A percentile compares a stretch with the other conserved stretches of the same genome.
phyloP scores from a whole-genome alignment of 31 red algal species.

The Bonnemaisonia californica region DNA sequence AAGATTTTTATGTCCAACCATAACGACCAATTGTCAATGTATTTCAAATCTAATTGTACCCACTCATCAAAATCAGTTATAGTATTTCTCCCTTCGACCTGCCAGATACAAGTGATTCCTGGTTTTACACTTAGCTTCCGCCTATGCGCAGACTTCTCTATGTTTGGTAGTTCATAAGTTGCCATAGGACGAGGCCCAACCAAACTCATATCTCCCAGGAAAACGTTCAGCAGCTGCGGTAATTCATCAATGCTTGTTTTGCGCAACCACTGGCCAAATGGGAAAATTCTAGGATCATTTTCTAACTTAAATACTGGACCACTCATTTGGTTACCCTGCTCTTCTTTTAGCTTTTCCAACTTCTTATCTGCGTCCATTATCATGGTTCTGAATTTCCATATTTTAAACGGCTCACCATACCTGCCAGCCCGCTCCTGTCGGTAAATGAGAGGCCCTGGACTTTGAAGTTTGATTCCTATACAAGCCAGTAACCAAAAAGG shows the following conservation, averaged over 20 bases:
- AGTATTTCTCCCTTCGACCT: constrained; percentile 10
- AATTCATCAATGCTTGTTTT: constrained; percentile 20
- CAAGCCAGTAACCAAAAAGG: constrained; percentile 19
- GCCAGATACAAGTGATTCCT: constrained; percentile 32
- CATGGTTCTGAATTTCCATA: constrained; percentile 31
- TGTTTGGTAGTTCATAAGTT: constrained; percentile 8
- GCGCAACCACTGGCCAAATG: background rate
- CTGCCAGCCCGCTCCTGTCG: background rate
- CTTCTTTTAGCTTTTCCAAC: constrained; percentile 8
- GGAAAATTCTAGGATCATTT: constrained; percentile 16
- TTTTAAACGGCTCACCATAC: constrained; percentile 30
- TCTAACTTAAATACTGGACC: constrained; percentile 36
- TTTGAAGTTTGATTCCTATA: background rate
- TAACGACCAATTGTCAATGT: constrained; percentile 32
- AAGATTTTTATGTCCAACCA: constrained; percentile 24
- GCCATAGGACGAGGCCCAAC: constrained; percentile 19
- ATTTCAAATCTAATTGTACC: constrained; percentile 21
- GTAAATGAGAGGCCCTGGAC: constrained; percentile 17
- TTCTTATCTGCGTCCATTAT: background rate
- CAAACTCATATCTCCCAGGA: constrained; percentile 33
- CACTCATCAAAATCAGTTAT: constrained; percentile 35
- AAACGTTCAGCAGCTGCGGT: constrained; percentile 22
- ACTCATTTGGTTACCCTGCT: constrained; percentile 26
- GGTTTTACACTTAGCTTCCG: constrained; percentile 24
- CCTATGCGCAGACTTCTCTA: constrained; percentile 11